Percentiles rank a stretch among this genome's conserved stretches.
Evolutionary conservation across 2,329 filamentous ascomycete genomes (phyloP).

Genomic region (Nothophoma quercina): DNA sequence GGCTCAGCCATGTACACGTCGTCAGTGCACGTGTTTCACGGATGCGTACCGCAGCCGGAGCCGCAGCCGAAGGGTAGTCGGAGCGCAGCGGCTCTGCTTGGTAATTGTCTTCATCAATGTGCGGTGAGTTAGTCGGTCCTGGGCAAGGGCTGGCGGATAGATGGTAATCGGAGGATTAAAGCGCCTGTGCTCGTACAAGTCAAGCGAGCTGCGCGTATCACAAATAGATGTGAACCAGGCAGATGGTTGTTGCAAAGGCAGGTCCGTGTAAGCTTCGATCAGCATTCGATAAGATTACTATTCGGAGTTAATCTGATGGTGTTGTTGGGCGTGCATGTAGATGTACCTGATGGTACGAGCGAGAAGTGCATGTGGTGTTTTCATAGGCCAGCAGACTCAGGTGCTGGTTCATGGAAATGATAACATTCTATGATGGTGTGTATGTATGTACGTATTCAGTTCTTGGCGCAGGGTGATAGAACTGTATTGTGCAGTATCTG

Average conservation of each 20-base stretch:
- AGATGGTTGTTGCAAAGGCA: not conserved
- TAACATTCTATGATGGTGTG: not conserved
- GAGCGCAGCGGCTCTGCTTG: conserved; percentile 16
- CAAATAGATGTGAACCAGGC: conserved; percentile 6
- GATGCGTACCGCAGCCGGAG: conserved; percentile 7
- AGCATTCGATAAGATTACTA: not conserved
- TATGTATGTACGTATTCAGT: conserved; percentile 2
- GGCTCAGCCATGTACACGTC: not conserved
- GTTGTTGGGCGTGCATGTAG: not conserved
- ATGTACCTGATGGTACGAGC: not conserved
- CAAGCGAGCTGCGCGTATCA: conserved; percentile 12
- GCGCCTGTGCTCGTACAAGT: conserved; percentile 14
- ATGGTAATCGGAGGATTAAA: not conserved
- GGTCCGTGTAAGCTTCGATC: conserved; percentile 8
- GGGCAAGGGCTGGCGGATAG: conserved; percentile 2
- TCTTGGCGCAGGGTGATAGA: conserved; percentile 22
- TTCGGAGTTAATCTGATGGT: not conserved
- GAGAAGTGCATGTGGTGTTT: not conserved
- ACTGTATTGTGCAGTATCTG: not conserved
- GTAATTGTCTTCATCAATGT: conserved; percentile 9
- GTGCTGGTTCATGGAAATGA: not conserved
- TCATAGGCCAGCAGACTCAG: not conserved
- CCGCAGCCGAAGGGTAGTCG: too few species aligned
- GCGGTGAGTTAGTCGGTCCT: conserved; percentile 12
- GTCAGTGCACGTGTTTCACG: conserved; percentile 15